These are phyloP conservation scores for Arthrobotrys sphaeroides DNA, from an alignment of 2,329 filamentous ascomycete species.

Conservation along the genomic window DNA sequence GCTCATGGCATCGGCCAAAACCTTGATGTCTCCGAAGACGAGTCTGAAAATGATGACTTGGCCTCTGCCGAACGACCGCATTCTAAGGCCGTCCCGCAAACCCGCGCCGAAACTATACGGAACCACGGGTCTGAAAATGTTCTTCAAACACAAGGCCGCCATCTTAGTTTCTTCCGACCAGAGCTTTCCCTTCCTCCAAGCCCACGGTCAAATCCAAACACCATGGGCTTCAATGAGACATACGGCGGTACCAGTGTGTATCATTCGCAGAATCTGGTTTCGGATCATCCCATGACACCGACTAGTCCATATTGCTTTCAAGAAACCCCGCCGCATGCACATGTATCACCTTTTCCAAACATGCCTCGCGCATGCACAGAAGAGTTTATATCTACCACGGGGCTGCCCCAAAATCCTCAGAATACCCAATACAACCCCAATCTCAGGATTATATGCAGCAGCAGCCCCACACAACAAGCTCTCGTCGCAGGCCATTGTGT, in stretches of 20 bases:
- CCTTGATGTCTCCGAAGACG: conserved; percentile 57
- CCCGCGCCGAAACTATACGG: conserved; percentile 24
- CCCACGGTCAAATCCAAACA: conserved; percentile 17
- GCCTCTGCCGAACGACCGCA: conserved; percentile 3
- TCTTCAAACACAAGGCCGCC: conserved; percentile 37
- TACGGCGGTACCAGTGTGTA: conserved; percentile 16
- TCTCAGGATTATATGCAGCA: conserved; percentile 65
- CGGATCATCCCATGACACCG: conserved; percentile 46
- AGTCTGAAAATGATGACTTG: conserved; percentile 57
- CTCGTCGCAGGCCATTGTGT: conserved; percentile 64
- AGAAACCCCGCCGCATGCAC: conserved; percentile 21
- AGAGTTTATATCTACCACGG: conserved; percentile 61
- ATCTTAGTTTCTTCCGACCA: conserved; percentile 35
- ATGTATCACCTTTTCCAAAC: conserved; percentile 33
- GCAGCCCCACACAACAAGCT: conserved; percentile 65
- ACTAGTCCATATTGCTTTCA: conserved; percentile 45
- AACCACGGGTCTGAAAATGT: not conserved
- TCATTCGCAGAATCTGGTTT: conserved; percentile 22
- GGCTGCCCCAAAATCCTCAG: conserved; percentile 56
- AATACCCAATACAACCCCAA: conserved; percentile 64
- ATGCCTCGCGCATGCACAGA: conserved; percentile 36
- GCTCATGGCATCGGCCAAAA: conserved; percentile 57
- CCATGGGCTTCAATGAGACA: conserved; percentile 25
- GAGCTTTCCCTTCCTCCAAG: conserved; percentile 43
- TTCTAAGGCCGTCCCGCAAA: not conserved